Conservation (phyloP, 2,329 filamentous ascomycete species). For the Phaeoacremonium minimum region DNA sequence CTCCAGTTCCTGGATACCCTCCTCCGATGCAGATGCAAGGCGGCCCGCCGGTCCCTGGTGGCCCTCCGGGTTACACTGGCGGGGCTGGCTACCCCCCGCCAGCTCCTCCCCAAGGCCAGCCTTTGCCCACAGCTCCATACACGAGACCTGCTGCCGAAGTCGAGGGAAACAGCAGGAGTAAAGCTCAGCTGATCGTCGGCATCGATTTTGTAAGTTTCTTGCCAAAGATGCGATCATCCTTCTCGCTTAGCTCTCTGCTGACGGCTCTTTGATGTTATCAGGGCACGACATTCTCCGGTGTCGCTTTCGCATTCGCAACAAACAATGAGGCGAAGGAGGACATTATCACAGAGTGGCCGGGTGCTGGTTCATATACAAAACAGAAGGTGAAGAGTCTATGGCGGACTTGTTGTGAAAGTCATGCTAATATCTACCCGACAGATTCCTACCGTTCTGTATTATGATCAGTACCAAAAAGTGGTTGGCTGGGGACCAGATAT, state of each 20-base stretch:
- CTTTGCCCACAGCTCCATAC: slow-evolving; percentile 31
- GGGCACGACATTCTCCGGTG: slow-evolving; percentile 97
- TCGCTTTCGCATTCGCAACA: slow-evolving; percentile 94
- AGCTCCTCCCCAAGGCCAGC: slow-evolving; percentile 25
- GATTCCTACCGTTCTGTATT: slow-evolving; percentile 99
- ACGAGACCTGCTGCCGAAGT: slow-evolving; percentile 62
- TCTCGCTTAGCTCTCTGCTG: neutral
- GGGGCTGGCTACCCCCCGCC: slow-evolving; percentile 44
- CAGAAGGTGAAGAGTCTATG: too few species aligned
- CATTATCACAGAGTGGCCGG: slow-evolving; percentile 98
- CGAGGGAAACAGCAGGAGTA: slow-evolving; percentile 82
- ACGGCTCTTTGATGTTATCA: slow-evolving; percentile 27
- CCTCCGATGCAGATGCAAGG: slow-evolving; percentile 44
- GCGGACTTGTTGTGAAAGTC: too few species aligned
- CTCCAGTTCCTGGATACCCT: slow-evolving; percentile 55
- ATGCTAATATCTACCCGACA: slow-evolving; percentile 27
- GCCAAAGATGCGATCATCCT: neutral
- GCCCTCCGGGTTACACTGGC: slow-evolving; percentile 41
- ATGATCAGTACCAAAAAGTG: slow-evolving; percentile 98
- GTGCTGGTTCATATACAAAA: slow-evolving; percentile 94
- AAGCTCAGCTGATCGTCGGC: slow-evolving; percentile 95
- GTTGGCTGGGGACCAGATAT: slow-evolving; percentile 99
- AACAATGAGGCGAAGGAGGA: slow-evolving; percentile 98
- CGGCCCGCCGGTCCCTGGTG: slow-evolving; percentile 33
- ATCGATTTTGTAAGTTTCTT: slow-evolving; percentile 83